These are phyloP conservation scores for Dorcoceras hygrometricum DNA, from an alignment of 257 asterid species.

Conservation along the genomic window DNA sequence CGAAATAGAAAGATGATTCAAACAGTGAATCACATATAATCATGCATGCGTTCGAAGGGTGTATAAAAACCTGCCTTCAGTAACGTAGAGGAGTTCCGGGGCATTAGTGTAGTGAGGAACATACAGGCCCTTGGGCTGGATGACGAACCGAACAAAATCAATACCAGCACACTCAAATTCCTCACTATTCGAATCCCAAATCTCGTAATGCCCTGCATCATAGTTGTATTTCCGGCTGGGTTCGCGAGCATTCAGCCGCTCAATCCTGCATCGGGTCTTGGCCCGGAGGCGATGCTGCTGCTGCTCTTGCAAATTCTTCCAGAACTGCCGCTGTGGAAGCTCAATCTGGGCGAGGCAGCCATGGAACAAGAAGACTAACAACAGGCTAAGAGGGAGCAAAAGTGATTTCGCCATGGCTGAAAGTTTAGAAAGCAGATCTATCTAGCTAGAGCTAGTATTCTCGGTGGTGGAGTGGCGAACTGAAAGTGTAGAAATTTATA, in stretches of 20 bases:
- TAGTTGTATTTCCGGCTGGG: constrained; percentile 28
- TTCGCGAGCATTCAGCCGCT: constrained; percentile 41
- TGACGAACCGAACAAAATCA: constrained; percentile 31
- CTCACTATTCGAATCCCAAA: constrained; percentile 30
- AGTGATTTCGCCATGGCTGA: constrained; percentile 24
- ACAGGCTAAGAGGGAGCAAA: constrained; percentile 19
- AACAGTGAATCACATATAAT: neutral
- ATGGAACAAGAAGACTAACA: constrained; percentile 26
- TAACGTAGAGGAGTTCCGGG: constrained; percentile 46
- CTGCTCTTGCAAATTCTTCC: constrained; percentile 31
- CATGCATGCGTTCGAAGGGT: neutral
- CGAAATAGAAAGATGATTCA: neutral
- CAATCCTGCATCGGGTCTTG: constrained; percentile 40
- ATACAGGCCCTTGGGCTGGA: constrained; percentile 46
- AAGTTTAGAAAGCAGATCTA: neutral
- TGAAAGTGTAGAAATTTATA: constrained; percentile 29
- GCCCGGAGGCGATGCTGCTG: constrained; percentile 52
- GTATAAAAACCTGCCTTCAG: constrained; percentile 30
- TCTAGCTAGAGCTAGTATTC: neutral
- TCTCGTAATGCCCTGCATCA: constrained; percentile 49
- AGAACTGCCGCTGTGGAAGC: constrained; percentile 29
- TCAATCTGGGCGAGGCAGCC: constrained; percentile 35
- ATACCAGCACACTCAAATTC: constrained; percentile 52
- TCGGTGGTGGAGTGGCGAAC: constrained; percentile 35
- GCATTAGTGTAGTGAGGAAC: constrained; percentile 50